Percentiles rank a stretch among this genome's conserved stretches.
phyloP scores from a whole-genome alignment of 768 basidiomycete species.

The Boletus tylopilopsis region DNA sequence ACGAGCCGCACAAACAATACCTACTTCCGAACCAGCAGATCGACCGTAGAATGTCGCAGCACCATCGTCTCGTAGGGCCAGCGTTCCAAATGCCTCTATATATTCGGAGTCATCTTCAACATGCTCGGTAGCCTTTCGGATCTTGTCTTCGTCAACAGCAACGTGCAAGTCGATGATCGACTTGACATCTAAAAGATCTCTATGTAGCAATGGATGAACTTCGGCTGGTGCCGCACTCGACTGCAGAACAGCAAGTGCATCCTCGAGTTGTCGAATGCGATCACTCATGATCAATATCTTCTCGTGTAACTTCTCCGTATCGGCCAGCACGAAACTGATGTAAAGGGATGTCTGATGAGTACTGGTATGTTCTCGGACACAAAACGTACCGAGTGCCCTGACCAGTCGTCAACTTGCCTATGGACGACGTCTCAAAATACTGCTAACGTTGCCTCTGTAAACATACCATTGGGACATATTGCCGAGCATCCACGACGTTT shows the following conservation, averaged over 20 bases:
- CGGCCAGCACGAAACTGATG: slow-evolving; percentile 63
- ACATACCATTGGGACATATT: slow-evolving; percentile 66
- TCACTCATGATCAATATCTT: slow-evolving; percentile 68
- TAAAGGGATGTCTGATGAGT: not conserved
- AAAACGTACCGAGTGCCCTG: slow-evolving; percentile 65
- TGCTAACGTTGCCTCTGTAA: not conserved
- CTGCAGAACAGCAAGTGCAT: slow-evolving; percentile 58
- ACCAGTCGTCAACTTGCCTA: slow-evolving; percentile 66
- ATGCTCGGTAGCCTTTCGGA: slow-evolving; percentile 25
- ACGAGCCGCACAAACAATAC: slow-evolving; percentile 32
- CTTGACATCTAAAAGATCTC: slow-evolving; percentile 62
- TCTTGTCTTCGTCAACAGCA: slow-evolving; percentile 42
- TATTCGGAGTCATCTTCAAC: slow-evolving; percentile 44
- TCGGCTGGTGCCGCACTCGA: slow-evolving; percentile 43
- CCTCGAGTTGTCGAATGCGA: slow-evolving; percentile 68
- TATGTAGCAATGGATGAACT: slow-evolving; percentile 54
- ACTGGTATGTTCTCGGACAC: not conserved
- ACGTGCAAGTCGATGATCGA: slow-evolving; percentile 66
- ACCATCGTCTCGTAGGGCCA: slow-evolving; percentile 67
- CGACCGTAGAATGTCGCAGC: slow-evolving; percentile 68
- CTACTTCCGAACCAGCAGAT: slow-evolving; percentile 69
- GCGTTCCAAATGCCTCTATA: slow-evolving; percentile 66
- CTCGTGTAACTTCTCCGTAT: slow-evolving; percentile 64
- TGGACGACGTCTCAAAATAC: not conserved
- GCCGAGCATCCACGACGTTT: slow-evolving; percentile 72